Evolutionary conservation across 169 alveolate species (phyloP).

Genomic region (Plasmodium blacklocki): DNA sequence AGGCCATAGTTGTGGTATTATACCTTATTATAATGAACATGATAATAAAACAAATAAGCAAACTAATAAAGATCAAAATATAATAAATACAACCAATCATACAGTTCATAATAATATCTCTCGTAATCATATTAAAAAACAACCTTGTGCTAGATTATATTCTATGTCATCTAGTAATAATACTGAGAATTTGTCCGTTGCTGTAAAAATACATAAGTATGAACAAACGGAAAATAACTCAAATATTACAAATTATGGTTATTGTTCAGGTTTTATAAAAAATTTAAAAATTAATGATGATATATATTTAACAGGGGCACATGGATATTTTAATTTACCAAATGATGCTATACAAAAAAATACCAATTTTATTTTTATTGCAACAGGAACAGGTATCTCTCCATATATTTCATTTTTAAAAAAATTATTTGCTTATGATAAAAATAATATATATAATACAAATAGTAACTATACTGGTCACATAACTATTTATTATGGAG

Average conservation of each 20-base stretch:
- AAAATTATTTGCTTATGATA: slow-evolving; percentile 37
- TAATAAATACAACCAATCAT: background rate
- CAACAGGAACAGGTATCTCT: slow-evolving; percentile 86
- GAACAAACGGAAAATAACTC: slow-evolving; percentile 9
- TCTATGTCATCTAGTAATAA: slow-evolving; percentile 51
- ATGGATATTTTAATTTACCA: slow-evolving; percentile 52
- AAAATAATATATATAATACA: background rate
- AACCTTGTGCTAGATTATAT: slow-evolving; percentile 35
- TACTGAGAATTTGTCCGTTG: slow-evolving; percentile 43
- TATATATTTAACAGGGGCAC: slow-evolving; percentile 71
- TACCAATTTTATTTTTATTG: slow-evolving; percentile 79
- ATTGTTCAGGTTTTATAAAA: slow-evolving; percentile 64
- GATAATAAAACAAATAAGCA: background rate
- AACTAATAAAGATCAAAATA: background rate
- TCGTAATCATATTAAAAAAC: background rate
- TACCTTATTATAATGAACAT: slow-evolving; percentile 79
- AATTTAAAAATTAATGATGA: slow-evolving; percentile 55
- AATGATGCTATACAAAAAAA: slow-evolving; percentile 28
- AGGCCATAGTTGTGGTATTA: slow-evolving; percentile 84
- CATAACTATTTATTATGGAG: slow-evolving; percentile 77
- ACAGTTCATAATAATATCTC: background rate
- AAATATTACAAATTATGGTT: slow-evolving; percentile 31
- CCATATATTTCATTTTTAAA: slow-evolving; percentile 80
- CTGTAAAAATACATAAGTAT: slow-evolving; percentile 52
- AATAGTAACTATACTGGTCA: slow-evolving; percentile 30